phyloP scores from a whole-genome alignment of 2,329 filamentous ascomycete species.

The Grosmannia serpens region DNA sequence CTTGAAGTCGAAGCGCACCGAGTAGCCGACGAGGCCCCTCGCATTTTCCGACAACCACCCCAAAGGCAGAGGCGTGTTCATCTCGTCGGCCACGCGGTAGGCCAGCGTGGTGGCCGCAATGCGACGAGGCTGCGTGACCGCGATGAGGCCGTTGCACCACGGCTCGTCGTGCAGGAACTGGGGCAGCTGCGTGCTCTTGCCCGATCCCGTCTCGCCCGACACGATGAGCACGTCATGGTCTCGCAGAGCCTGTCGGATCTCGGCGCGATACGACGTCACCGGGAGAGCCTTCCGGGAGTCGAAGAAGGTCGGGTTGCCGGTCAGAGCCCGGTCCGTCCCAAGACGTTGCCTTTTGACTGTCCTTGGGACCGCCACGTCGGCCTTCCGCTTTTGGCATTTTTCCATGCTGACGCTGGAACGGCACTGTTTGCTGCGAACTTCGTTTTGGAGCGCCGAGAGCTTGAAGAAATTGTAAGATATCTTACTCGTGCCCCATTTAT shows the following conservation, averaged over 20 bases:
- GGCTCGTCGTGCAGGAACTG: constrained; percentile 71
- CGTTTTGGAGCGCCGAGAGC: too few relatives aligned
- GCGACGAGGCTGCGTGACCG: constrained; percentile 86
- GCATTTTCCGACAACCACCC: background rate
- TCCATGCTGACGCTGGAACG: too few relatives aligned
- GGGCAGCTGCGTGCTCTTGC: constrained; percentile 93
- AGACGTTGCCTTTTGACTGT: too few relatives aligned
- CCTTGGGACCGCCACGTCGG: too few relatives aligned
- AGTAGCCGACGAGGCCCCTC: constrained; percentile 67
- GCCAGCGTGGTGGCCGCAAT: constrained; percentile 90
- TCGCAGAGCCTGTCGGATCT: constrained; percentile 47
- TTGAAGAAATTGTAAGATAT: too few relatives aligned
- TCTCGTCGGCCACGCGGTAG: constrained; percentile 73
- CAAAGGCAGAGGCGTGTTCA: constrained; percentile 39
- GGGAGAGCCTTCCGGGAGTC: constrained; percentile 57
- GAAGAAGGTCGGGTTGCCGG: constrained; percentile 13
- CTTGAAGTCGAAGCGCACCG: constrained; percentile 85
- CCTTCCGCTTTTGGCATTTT: too few relatives aligned
- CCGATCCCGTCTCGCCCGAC: constrained; percentile 88
- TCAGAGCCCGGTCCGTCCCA: background rate
- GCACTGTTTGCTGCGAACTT: too few relatives aligned
- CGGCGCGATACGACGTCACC: constrained; percentile 63
- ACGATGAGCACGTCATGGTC: constrained; percentile 61
- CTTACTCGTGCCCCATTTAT: too few relatives aligned
- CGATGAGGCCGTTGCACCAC: constrained; percentile 85